Evolutionary conservation across 1,139 yeast genomes (phyloP).

Genomic region (Saccharomyces pastorianus): DNA sequence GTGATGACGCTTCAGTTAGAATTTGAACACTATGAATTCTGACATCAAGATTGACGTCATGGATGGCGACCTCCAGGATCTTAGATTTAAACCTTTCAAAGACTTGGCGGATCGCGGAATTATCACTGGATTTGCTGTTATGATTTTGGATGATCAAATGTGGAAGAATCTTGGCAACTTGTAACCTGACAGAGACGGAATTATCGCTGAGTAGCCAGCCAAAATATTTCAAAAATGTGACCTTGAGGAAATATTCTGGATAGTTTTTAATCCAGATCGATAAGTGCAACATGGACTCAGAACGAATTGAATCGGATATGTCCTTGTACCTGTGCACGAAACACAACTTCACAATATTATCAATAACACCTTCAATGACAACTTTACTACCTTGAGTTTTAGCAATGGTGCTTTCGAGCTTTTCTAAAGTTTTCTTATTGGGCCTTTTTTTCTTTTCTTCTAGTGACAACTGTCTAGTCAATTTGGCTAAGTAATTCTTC

Average conservation of each 20-base stretch:
- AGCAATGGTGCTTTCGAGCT: slow-evolving; percentile 41
- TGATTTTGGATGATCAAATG: slow-evolving; percentile 35
- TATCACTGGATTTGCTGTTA: slow-evolving; percentile 30
- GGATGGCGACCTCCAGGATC: slow-evolving; percentile 51
- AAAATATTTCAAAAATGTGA: slow-evolving; percentile 61
- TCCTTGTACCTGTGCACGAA: slow-evolving; percentile 78
- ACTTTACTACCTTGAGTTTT: slow-evolving; percentile 46
- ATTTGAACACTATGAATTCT: slow-evolving; percentile 46
- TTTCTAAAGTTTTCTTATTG: slow-evolving; percentile 35
- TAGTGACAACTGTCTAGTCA: slow-evolving; percentile 32
- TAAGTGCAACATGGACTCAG: slow-evolving; percentile 54
- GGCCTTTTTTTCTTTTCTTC: slow-evolving; percentile 34
- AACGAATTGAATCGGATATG: slow-evolving; percentile 62
- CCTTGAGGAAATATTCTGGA: slow-evolving; percentile 66
- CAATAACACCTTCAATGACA: slow-evolving; percentile 47
- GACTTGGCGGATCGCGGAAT: slow-evolving; percentile 54
- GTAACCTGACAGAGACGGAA: slow-evolving; percentile 52
- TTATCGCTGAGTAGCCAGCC: slow-evolving; percentile 83
- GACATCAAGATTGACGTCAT: slow-evolving; percentile 48
- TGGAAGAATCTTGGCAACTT: slow-evolving; percentile 50
- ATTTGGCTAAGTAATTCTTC: slow-evolving; percentile 34
- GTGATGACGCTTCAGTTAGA: slow-evolving; percentile 46
- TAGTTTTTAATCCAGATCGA: slow-evolving; percentile 61
- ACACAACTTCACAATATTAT: slow-evolving; percentile 58
- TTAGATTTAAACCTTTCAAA: slow-evolving; percentile 62